phyloP scores from a whole-genome alignment of 306 rosid species.

The Begonia fuchsioides region DNA sequence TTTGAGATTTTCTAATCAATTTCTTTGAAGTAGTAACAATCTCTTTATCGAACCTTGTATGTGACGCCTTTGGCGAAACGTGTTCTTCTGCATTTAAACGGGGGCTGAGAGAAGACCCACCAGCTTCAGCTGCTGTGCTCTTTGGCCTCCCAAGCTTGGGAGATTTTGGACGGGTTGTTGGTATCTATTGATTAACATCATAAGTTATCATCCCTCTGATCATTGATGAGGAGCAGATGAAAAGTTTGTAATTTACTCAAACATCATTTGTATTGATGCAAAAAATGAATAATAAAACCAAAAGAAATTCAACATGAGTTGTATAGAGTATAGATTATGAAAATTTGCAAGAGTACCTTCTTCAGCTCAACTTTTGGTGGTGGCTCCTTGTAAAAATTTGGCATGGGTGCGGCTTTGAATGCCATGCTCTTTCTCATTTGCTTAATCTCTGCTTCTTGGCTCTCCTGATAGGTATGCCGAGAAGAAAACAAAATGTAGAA shows the following conservation, averaged over 20 bases:
- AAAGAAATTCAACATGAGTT: too few species aligned
- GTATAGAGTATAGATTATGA: too few species aligned
- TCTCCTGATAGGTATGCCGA: too few species aligned
- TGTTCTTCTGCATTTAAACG: conserved; percentile 30
- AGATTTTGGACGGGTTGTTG: conserved; percentile 79
- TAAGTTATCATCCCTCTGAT: too few species aligned
- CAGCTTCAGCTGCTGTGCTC: conserved; percentile 32
- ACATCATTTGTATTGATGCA: too few species aligned
- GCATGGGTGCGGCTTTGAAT: too few species aligned
- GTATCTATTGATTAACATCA: conserved; percentile 50
- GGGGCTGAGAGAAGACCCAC: conserved; percentile 30
- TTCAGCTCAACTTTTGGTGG: conserved; percentile 74
- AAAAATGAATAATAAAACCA: too few species aligned
- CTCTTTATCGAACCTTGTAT: conserved; percentile 23
- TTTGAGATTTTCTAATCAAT: conserved; percentile 32
- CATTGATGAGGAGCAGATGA: too few species aligned
- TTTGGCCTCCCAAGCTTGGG: conserved; percentile 88
- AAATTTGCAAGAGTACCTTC: conserved; percentile 34
- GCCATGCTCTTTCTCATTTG: too few species aligned
- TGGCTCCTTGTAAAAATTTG: too few species aligned
- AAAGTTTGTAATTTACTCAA: too few species aligned
- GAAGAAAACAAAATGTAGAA: conserved; percentile 6
- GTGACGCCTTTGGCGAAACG: conserved; percentile 24
- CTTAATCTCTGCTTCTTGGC: too few species aligned
- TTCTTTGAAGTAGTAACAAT: conserved; percentile 37